phyloP scores from a whole-genome alignment of 306 rosid species.

The Cyclanthera cordifolia region DNA sequence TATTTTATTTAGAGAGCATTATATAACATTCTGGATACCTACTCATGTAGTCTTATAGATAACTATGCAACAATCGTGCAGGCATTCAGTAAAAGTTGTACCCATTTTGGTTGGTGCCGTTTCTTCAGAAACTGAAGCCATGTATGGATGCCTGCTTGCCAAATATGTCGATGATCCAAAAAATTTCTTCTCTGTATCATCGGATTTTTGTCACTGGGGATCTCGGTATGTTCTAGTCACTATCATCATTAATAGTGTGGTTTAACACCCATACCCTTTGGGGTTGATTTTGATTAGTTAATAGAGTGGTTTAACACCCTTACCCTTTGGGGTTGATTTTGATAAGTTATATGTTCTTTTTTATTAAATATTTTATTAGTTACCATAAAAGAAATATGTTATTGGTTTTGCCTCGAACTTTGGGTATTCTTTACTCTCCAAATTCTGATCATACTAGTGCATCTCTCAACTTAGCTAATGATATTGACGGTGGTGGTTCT shows the following conservation, averaged over 20 bases:
- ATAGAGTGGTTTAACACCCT: no score
- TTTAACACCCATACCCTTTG: no score
- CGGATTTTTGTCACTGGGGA: conserved; percentile 99
- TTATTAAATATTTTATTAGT: no score
- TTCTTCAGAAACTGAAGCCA: conserved; percentile 59
- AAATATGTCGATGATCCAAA: conserved; percentile 72
- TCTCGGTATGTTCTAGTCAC: conserved; percentile 44
- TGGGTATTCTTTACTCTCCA: neutral
- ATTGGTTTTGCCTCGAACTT: neutral
- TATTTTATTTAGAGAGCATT: neutral
- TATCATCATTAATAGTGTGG: neutral
- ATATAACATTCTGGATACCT: conserved; percentile 5
- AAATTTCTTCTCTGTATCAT: conserved; percentile 72
- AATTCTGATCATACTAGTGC: neutral
- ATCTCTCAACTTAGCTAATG: neutral
- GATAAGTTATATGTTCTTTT: no score
- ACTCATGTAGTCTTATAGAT: conserved; percentile 15
- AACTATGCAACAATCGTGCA: conserved; percentile 51
- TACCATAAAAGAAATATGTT: no score
- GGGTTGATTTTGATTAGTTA: neutral
- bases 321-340: no score
- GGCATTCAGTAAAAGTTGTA: conserved; percentile 70
- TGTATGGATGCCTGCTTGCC: conserved; percentile 68
- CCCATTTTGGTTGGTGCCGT: conserved; percentile 91
- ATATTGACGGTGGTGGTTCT: neutral